phyloP scores from a whole-genome alignment of 2,329 filamentous ascomycete species.

The Monilinia vaccinii-corymbosi region DNA sequence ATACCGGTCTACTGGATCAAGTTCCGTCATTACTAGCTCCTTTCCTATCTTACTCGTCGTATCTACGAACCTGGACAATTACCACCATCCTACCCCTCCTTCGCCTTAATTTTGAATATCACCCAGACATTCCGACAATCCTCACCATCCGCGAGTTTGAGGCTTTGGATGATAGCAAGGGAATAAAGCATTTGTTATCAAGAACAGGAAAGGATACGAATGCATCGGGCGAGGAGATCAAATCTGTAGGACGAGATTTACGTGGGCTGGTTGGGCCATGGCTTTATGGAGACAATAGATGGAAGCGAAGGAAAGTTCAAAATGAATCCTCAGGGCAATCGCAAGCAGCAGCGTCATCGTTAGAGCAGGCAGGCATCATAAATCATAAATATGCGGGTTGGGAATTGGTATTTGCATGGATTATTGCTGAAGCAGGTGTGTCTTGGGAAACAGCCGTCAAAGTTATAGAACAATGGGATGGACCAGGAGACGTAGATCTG shows the following conservation, averaged over 20 bases:
- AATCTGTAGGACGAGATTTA: constrained; percentile 52
- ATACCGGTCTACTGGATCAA: constrained; percentile 63
- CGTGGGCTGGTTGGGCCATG: constrained; percentile 63
- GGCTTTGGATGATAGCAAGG: constrained; percentile 46
- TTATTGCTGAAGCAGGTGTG: constrained; percentile 48
- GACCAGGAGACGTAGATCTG: constrained; percentile 60
- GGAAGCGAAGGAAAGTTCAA: constrained; percentile 38
- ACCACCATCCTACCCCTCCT: constrained; percentile 61
- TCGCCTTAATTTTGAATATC: constrained; percentile 61
- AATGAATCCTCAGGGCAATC: constrained; percentile 11
- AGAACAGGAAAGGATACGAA: constrained; percentile 36
- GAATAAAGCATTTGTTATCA: constrained; percentile 52
- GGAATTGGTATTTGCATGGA: constrained; percentile 61
- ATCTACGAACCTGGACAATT: constrained; percentile 58
- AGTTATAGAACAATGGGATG: constrained; percentile 63
- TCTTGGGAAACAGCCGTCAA: constrained; percentile 55
- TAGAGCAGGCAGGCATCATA: constrained; percentile 20
- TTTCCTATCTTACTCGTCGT: constrained; percentile 53
- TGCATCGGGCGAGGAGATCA: constrained; percentile 15
- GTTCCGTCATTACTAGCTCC: constrained; percentile 58
- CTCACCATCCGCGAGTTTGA: constrained; percentile 57
- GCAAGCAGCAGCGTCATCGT: constrained; percentile 13
- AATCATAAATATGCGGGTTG: constrained; percentile 48
- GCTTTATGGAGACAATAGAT: constrained; percentile 57
- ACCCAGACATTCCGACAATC: constrained; percentile 37